Conservation (phyloP, 202 grass and related monocot species). For the Miscanthus sacchariflorus region DNA sequence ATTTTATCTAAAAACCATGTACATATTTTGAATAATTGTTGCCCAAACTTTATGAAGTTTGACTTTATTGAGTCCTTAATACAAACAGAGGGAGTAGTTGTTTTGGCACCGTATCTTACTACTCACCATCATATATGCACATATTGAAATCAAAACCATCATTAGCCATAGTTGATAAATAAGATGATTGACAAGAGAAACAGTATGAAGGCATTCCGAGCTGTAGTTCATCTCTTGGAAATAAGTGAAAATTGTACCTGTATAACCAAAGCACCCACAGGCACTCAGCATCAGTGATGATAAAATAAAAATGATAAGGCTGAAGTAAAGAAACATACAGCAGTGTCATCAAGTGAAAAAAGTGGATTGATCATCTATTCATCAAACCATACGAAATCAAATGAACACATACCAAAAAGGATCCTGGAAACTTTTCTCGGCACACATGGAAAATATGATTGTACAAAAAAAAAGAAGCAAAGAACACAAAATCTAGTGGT, state of each 20-base stretch:
- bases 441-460: slow-evolving; percentile 17
- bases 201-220: slow-evolving; percentile 86
- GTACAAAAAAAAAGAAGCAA: background rate
- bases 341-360: background rate
- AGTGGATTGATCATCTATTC: background rate
- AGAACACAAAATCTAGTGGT: background rate
- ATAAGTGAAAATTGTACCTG: slow-evolving; percentile 98
- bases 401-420: slow-evolving; percentile 28
- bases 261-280: slow-evolving; percentile 32
- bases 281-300: slow-evolving; percentile 44
- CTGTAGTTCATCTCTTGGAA: slow-evolving; percentile 84
- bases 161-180: slow-evolving; percentile 80
- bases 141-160: slow-evolving; percentile 99
- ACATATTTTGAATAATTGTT: background rate
- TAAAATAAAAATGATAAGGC: background rate
- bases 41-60: background rate
- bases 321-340: slow-evolving; percentile 5
- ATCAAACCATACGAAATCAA: slow-evolving; percentile 19
- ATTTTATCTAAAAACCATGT: background rate
- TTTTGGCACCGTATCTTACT: slow-evolving; percentile 1
- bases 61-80: background rate
- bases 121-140: slow-evolving; percentile 92
- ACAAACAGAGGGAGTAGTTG: background rate
- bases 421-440: background rate
- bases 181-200: slow-evolving; percentile 92